Conservation (phyloP, 768 basidiomycete species). For the Mrakia frigida region DNA sequence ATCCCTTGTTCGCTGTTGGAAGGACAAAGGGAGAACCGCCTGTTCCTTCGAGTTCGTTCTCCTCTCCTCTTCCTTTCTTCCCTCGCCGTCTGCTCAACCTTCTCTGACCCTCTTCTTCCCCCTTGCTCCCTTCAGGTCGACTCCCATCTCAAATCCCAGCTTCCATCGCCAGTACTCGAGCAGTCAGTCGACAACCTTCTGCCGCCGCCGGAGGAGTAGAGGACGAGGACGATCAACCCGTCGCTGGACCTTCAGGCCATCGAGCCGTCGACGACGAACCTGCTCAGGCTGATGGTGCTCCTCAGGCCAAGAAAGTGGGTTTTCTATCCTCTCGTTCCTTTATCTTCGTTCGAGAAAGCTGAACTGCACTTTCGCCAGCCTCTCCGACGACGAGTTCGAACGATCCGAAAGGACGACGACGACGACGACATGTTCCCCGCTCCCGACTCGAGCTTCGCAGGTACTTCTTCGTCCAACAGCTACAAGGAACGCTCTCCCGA, state of each 20-base stretch:
- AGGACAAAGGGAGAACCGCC: slow-evolving; percentile 1
- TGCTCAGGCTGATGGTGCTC: not conserved
- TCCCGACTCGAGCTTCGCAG: not conserved
- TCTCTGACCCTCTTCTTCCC: not conserved
- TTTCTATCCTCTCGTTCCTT: too few relatives aligned
- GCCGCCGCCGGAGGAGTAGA: not conserved
- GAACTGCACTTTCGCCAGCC: not conserved
- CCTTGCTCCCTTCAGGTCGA: not conserved
- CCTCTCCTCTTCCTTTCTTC: too few relatives aligned
- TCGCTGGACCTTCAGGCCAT: not conserved
- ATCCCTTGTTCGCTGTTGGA: not conserved
- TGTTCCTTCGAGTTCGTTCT: not conserved
- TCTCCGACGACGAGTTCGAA: not conserved
- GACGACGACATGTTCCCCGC: not conserved
- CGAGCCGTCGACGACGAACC: not conserved
- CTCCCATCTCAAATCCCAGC: slow-evolving; percentile 9
- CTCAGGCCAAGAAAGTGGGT: not conserved
- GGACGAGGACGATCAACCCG: not conserved
- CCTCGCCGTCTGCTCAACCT: too few relatives aligned
- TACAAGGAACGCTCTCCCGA: not conserved
- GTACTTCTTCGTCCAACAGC: not conserved
- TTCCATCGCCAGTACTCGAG: slow-evolving; percentile 2
- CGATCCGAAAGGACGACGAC: not conserved
- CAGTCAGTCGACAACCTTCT: not conserved
- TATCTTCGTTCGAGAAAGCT: not conserved